phyloP scores from a whole-genome alignment of 2,329 filamentous ascomycete species.

The Ophiostoma pallidulum region DNA sequence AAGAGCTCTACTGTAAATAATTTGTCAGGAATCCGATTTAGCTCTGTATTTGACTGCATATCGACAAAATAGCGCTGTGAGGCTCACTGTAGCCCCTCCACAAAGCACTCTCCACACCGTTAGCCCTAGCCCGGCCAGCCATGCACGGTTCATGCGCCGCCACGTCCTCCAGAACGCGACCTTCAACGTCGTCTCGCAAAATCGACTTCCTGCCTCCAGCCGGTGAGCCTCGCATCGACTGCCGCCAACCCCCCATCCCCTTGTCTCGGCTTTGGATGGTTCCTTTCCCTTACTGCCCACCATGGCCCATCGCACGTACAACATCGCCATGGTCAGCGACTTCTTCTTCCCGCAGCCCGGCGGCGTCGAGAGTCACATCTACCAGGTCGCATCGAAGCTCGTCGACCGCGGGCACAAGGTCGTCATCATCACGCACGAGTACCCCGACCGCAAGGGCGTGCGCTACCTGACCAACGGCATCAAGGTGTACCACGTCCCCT shows the following conservation, averaged over 20 bases:
- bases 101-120: too few species aligned
- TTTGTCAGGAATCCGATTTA: too few species aligned
- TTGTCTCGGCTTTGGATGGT: neutral
- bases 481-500: conserved; percentile 97
- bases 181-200: neutral
- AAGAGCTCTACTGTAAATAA: too few species aligned
- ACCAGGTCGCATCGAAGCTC: conserved; percentile 91
- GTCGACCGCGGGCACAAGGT: conserved; percentile 97
- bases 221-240: too few species aligned
- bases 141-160: conserved; percentile 2
- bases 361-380: conserved; percentile 96
- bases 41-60: too few species aligned
- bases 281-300: conserved; percentile 16
- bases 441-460: conserved; percentile 81
- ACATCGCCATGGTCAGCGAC: conserved; percentile 90
- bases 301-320: conserved; percentile 51
- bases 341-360: conserved; percentile 98
- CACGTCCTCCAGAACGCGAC: neutral
- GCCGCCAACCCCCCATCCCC: neutral
- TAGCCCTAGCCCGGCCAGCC: neutral
- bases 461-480: conserved; percentile 95
- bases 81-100: too few species aligned
- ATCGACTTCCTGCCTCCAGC: too few species aligned
- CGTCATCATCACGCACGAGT: conserved; percentile 92
- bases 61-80: too few species aligned